Evolutionary conservation across 306 rosid genomes (phyloP), one percentile per base, ranked within the genome.

Genomic region (Arachis stenosperma): DNA sequence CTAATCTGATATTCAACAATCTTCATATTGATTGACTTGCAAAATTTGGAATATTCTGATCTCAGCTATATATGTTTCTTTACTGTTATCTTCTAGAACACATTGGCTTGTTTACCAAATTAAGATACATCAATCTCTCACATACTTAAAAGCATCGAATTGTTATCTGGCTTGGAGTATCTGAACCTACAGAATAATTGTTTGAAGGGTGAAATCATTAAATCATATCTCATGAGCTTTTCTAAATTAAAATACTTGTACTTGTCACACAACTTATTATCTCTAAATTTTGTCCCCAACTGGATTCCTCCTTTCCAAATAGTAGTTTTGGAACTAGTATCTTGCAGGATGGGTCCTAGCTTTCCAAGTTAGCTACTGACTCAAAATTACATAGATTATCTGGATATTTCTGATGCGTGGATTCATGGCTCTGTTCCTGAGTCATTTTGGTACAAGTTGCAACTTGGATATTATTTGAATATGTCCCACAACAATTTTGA

Each of bases 261-360:
- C 8, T 17, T 71, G 9, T 30, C 67, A 8, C 0, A 30, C 3
- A 77, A 61, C 44, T 65, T 12, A 9, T 8, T 64, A 33, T 17
- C 68, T 40, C 47, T 74, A 6, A 56, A 62, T 1, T 8, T 68
- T 17, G 43, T 0, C 2, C 0, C 17, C 7, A 39, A 1, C 0
- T 68, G 76, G 76, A n/a, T 43, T 14, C 79, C 76, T 7, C 79
- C 73, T 9, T 74, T 68, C 13, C 80, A 46, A 9, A 4, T 80
- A 15, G 0, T 0, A 0, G 0, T 0, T 0, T 13, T 80, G 50
- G 1, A 0, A 0, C 13, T 62, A 36, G 14, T 29, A 43, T 74
- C 75, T 58, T 79, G 83, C 44, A 60, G 50, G 42, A 8, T 59
- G 30, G 75, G 79, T 17, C 79, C 75, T 0, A 14, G 0, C 33